phyloP scores from a whole-genome alignment of 1,284 basidiomycete genomes.

The Somion occarium region DNA sequence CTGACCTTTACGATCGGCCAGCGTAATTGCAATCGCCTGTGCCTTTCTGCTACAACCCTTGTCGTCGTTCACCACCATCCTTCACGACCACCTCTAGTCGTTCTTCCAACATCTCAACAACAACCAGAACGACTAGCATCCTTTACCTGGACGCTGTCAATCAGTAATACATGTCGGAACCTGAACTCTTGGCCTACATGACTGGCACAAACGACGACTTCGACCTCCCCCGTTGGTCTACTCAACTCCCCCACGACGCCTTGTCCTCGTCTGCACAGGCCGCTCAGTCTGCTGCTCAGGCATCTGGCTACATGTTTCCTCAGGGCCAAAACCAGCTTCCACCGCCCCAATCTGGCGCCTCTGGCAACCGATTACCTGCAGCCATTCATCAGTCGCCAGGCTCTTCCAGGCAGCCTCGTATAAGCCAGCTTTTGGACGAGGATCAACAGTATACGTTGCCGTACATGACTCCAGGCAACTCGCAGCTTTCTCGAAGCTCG shows the following conservation, averaged over 20 bases:
- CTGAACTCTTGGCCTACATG: constrained; percentile 49
- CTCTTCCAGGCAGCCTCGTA: constrained; percentile 52
- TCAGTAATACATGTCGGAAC: constrained; percentile 40
- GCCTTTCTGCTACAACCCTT: constrained; percentile 10
- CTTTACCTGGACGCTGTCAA: constrained; percentile 9
- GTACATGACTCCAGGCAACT: constrained; percentile 45
- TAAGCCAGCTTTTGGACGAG: constrained; percentile 60
- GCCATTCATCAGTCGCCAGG: constrained; percentile 28
- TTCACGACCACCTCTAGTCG: constrained; percentile 14
- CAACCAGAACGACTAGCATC: constrained; percentile 11
- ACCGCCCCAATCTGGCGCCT: constrained; percentile 30
- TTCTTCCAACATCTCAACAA: constrained; percentile 8
- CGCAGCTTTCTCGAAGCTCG: constrained; percentile 54
- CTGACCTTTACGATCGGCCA: constrained; percentile 3
- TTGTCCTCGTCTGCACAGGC: constrained; percentile 59
- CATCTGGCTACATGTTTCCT: constrained; percentile 37
- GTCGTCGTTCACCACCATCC: constrained; percentile 18
- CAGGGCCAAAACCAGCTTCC: constrained; percentile 24
- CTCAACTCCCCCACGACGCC: constrained; percentile 53
- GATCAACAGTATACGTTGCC: constrained; percentile 49
- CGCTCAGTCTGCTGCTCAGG: constrained; percentile 49
- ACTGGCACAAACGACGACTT: constrained; percentile 51
- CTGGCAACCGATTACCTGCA: constrained; percentile 21
- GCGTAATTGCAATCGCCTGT: background rate
- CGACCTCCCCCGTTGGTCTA: constrained; percentile 80